Base-by-base conservation (phyloP, 1,284 basidiomycete genomes). In the Rhodotorula sp. region DNA sequence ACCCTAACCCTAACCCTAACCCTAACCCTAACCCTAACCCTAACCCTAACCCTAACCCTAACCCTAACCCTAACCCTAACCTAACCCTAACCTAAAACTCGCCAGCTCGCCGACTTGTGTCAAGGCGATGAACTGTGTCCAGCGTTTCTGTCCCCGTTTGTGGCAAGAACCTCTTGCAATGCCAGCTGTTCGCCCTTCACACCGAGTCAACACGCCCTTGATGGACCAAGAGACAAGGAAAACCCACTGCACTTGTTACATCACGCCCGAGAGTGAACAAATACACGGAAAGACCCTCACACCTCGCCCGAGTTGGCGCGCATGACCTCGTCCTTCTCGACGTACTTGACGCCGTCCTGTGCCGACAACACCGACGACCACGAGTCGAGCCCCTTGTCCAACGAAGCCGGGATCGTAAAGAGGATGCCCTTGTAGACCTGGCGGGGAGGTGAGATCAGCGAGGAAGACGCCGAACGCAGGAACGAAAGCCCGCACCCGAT, bases 341-440 rank as follows among this genome's bases (percentile, higher is more conserved):
- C 67, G n/a, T 64, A 64, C 65, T 71, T 74, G 62, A 74, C 70
- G 38, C 73, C 73, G 3, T 65, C 65, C 34, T 64, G 38, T 38
- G 48, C 63, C 5, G 28, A 19, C 2, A 74, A 31, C 5, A 58
- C 31, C 0, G 49, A 0, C 8, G 65, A 56, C 73, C 73, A 74
- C 57, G 65, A 56, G 8, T 38, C 26, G 5, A 69, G 43, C n/a
- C 73, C 67, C 26, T 67, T 58, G 66, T 71, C 72, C n/a, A 48
- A 10, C 2, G 23, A 7, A 0, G n/a, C 0, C 7, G 69, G 67
- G 19, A 71, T 50, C 3, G 73, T 64, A 63, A 71, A 71, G 31
- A 74, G 73, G 60, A 71, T 57, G 31, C 73, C 73, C 31, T 74
- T 74, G 70, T 62, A 74, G 38, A 74, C 72, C 72, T 74, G 64